Base-by-base conservation (phyloP, 129 eudicot genomes). In the Flaveria sonorensis region DNA sequence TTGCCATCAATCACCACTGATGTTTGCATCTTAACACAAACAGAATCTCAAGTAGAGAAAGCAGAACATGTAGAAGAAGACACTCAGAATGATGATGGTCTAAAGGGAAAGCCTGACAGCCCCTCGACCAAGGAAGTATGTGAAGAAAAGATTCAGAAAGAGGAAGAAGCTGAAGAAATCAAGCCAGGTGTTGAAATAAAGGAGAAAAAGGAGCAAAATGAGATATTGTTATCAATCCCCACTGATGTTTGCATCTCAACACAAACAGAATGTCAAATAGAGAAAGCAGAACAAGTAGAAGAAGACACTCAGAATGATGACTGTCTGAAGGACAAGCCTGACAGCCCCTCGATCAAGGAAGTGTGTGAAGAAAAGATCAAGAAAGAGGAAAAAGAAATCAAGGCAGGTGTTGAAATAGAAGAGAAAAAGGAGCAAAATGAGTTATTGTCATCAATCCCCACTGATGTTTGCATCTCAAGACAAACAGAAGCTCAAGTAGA, bases 391-490 rank as follows among this genome's bases (percentile, higher is more conserved):
- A 5, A 28, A 28, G 32, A 28, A 28, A 28, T 28, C 32, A 28
- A 28, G 32, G 4, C 32, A 0, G 4, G 32, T 28, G 32, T 28
- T 28, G 32, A 28, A 28, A 28, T 28, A 3, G 32, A 28, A 4
- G 30, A 28, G 32, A 28, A 28, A 28, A 28, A 28, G 0, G 32
- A 28, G 32, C 32, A 28, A 28, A 28, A 28, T 28, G 32, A 28
- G 32, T 0, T 28, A 28, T 28, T 28, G 32, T 28, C 32, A 28
- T 28, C 4, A 28, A 28, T 28, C 32, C 32, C 24, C 30, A 14
- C 28, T 64, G 66, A 76, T 50, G 73, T 16, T 66, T 18, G 51
- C 68, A 69, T 77, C 46, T 10, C 70, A 40, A 7, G 19, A 77
- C 24, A 74, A 74, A 40, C 59, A 23, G 36, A 26, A 4, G 9